Base-by-base conservation (phyloP, 106 monocot genomes). In the Dendrobium huoshanense region DNA sequence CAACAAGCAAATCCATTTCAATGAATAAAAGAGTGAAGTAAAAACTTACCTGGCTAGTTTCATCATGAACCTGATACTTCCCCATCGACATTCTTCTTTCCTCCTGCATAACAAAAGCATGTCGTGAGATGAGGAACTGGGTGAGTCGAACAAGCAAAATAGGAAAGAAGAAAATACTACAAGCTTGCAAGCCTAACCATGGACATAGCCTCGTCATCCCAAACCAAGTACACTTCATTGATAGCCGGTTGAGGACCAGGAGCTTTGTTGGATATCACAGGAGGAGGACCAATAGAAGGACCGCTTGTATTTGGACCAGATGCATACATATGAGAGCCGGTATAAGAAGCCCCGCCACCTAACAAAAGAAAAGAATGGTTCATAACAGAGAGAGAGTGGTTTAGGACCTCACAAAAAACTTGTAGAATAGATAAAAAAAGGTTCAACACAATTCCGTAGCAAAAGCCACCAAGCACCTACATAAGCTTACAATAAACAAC, bases 31-130 rank as follows among this genome's bases (percentile, higher is more conserved):
- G 49, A 48, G 81, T 79, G 75, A 68, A 76, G 41, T 49, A 65
- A 75, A 27, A 72, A 99, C 99, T 95, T 99, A 99, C 99, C 99
- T 99, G 99, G 90, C 95, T 90, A 79, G 99, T 95, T 99, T 95
- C 95, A 99, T 99, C 99, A 88, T 99, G 99, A 91, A 95, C 95
- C 95, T 95, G 95, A 93, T 99, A 95, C 86, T 91, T 93, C 37
- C 86, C 80, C 75, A 89, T 41, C 44, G 91, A 95, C 86, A 93
- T 81, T 88, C 95, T 89, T 88, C 95, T 86, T 89, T 95, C 95
- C 88, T 95, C 95, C 95, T 95, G 80, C 25, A 91, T 22, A 77
- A 47, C 49, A 76, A 20, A 49, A 49, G 24, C 25, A 74, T n/a
- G 49, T 51, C 27, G 25, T 25, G 27, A 33, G 9, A 74, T 20